Evolutionary conservation across 306 rosid genomes (phyloP).

Genomic region (Lathyrus oleraceus): DNA sequence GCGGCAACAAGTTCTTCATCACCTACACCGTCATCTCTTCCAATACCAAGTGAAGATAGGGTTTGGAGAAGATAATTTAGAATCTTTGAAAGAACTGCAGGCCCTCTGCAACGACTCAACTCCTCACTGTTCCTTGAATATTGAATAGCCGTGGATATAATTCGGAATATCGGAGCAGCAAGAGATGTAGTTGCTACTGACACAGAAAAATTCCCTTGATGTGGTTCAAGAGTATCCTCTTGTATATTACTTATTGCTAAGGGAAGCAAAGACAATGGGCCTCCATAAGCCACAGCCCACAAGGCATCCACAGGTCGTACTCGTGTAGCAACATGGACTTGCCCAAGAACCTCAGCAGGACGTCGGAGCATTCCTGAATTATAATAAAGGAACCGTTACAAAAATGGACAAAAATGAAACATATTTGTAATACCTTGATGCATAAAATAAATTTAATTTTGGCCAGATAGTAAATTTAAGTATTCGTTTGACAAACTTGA

Average conservation of each 20-base stretch:
- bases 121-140: constrained; percentile 90
- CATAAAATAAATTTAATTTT: constrained; percentile 30
- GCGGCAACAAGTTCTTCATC: constrained; percentile 96
- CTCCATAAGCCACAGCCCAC: constrained; percentile 97
- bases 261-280: constrained; percentile 96
- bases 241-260: constrained; percentile 69
- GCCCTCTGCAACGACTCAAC: constrained; percentile 78
- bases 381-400: constrained; percentile 34
- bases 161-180: constrained; percentile 82
- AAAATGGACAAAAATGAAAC: constrained; percentile 34
- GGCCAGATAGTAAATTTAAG: constrained; percentile 29
- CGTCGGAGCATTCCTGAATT: constrained; percentile 80
- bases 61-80: constrained; percentile 81
- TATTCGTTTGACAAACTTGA: constrained; percentile 11
- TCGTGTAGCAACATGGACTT: constrained; percentile 87
- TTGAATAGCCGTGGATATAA: constrained; percentile 70
- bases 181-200: constrained; percentile 78
- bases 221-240: constrained; percentile 79
- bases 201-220: constrained; percentile 55
- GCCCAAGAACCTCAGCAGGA: constrained; percentile 99
- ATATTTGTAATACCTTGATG: constrained; percentile 28
- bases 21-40: constrained; percentile 67
- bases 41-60: constrained; percentile 70
- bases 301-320: constrained; percentile 80
- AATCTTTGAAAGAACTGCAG: constrained; percentile 94